Evolutionary conservation across 2,329 filamentous ascomycete genomes (phyloP), one percentile per base, ranked within the genome.

Genomic region (Diaporthe sp.): DNA sequence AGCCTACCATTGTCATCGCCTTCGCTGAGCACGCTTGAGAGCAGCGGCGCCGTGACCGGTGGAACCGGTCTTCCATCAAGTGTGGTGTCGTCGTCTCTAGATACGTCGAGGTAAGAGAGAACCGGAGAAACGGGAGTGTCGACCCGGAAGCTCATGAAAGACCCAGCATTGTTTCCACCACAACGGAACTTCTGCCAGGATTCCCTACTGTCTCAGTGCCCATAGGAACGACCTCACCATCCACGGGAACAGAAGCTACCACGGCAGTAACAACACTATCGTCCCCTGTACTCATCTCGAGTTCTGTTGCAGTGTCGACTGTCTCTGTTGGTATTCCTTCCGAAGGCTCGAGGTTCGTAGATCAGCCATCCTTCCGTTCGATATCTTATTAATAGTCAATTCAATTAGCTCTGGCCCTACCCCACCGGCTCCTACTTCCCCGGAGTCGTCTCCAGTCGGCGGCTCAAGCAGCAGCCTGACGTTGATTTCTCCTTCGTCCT

Each of bases 311-410:
- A 22, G 35, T 58, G 22, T 64, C 38, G 19, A 75, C 74, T 30
- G 17, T 61, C 15, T 58, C 74, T 28, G 47, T 64, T 30, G 33
- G n/a, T n/a, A 17, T 64, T 13, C 45, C 55, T 40, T 19, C 74
- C 4, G 61, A n/a, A 38, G 54, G 55, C 47, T 69, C 54, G n/a
- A 75, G 72, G 72, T 74, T 33, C n/a, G 68, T 50, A 30, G n/a
- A 47, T 22, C 33, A 45, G 22, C 38, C 45, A 28, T 33, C 40
- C 38, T 35, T 4, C 40, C 28, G 8, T 47, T 33, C 3, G 22
- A 33, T 6, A 33, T 45, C 22, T 28, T 50, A 10, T 71, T 74
- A 28, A 73, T 35, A 12, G 17, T 52, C 28, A 12, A 25, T 45
- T 13, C 12, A 35, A 42, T 17, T 19, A 73, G 73, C 54, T 72